Percentiles rank a stretch among this genome's conserved stretches.
Conservation (phyloP, 805 yeast genomes). For the Tetrapisispora pingtungensis region DNA sequence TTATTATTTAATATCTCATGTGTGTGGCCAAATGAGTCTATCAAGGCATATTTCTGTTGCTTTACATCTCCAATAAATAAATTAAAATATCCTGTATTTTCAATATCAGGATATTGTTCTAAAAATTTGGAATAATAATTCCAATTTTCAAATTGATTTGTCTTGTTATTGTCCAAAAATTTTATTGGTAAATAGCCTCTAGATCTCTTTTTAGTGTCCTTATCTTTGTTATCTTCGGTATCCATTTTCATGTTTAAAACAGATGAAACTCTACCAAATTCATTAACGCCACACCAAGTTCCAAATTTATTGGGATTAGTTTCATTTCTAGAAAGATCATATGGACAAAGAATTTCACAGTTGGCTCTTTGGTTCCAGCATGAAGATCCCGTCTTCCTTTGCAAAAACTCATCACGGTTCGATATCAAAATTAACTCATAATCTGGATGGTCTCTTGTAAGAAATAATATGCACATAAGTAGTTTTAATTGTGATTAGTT, state of each 20-base stretch:
- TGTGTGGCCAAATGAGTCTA: constrained; percentile 25
- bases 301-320: constrained; percentile 50
- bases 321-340: constrained; percentile 44
- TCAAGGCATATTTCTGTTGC: constrained; percentile 13
- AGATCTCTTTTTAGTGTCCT: constrained; percentile 20
- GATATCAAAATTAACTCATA: constrained; percentile 70
- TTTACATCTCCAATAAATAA: constrained; percentile 31
- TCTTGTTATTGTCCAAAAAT: constrained; percentile 26
- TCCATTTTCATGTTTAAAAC: constrained; percentile 61
- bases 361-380: constrained; percentile 22
- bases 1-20: constrained; percentile 21
- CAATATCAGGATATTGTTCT: constrained; percentile 12
- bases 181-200: constrained; percentile 39
- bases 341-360: constrained; percentile 47
- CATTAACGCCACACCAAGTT: constrained; percentile 79
- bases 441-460: constrained; percentile 58
- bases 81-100: constrained; percentile 26
- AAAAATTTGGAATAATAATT: constrained; percentile 19
- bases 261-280: constrained; percentile 52
- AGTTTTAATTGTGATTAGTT: too few relatives aligned
- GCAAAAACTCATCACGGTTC: constrained; percentile 79
- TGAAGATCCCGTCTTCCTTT: constrained; percentile 61
- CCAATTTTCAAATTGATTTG: constrained; percentile 19
- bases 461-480: constrained; percentile 66
- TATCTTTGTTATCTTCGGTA: constrained; percentile 6